Evolutionary conservation across 306 rosid genomes (phyloP).

Genomic region (Prunus campanulata): DNA sequence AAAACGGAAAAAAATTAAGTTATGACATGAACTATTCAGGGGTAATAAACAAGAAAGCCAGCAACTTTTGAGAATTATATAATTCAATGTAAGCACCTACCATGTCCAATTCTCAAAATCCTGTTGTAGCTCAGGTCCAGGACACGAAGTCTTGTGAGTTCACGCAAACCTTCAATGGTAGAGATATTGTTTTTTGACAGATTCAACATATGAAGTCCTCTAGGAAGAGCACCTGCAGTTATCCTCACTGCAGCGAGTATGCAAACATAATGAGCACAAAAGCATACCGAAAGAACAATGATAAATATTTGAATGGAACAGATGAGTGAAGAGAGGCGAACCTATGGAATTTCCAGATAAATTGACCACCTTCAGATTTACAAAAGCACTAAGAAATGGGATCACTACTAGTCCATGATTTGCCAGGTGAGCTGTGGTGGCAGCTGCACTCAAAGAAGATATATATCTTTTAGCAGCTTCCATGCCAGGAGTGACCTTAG

Average conservation of each 20-base stretch:
- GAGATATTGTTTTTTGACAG: constrained; percentile 80
- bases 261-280: constrained; percentile 7
- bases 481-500: constrained; percentile 67
- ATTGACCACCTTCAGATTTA: constrained; percentile 76
- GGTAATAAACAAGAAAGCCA: constrained; percentile 2
- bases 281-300: constrained; percentile 2
- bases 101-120: constrained; percentile 81
- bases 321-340: constrained; percentile 27
- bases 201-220: constrained; percentile 84
- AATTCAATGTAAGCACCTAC: constrained; percentile 40
- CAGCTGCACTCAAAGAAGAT: constrained; percentile 68
- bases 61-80: neutral
- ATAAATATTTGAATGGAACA: neutral
- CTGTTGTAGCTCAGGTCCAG: constrained; percentile 90
- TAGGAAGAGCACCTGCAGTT: constrained; percentile 88
- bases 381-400: constrained; percentile 90
- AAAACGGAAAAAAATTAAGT: constrained; percentile 10
- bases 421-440: constrained; percentile 73
- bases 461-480: constrained; percentile 83
- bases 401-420: constrained; percentile 81
- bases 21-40: constrained; percentile 1
- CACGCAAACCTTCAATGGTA: constrained; percentile 82
- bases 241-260: constrained; percentile 60
- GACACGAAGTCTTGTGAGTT: constrained; percentile 84
- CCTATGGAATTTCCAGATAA: constrained; percentile 85